Percentiles rank a stretch among this genome's conserved stretches.
Conservation (phyloP, 192 early-diverging fungal genomes). For the Coemansia sp. region DNA sequence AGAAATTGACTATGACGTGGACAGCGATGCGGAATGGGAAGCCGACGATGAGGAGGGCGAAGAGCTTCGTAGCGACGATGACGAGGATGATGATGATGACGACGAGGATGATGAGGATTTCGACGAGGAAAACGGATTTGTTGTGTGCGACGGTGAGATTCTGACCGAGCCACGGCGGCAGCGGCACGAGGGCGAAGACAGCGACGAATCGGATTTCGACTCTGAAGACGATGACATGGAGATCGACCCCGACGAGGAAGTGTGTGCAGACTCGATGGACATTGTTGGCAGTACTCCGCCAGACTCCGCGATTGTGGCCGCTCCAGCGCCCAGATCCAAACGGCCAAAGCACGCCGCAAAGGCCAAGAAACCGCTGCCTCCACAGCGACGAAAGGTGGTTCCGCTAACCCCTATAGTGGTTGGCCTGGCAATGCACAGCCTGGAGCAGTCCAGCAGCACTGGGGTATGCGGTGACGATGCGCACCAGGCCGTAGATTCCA, state of each 20-base stretch:
- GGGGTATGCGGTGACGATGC: background rate
- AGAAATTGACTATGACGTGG: conserved; percentile 77
- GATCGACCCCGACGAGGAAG: conserved; percentile 35
- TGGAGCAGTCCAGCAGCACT: background rate
- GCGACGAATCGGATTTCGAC: conserved; percentile 21
- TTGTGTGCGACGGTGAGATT: conserved; percentile 64
- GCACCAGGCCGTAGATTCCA: background rate
- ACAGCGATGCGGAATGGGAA: conserved; percentile 91
- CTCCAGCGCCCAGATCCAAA: background rate
- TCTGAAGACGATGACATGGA: conserved; percentile 48
- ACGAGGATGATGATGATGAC: conserved; percentile 32
- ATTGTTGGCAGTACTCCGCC: conserved; percentile 13
- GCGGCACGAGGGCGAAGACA: conserved; percentile 10
- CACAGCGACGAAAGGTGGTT: conserved; percentile 23
- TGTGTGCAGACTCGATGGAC: conserved; percentile 21
- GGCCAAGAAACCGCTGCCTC: conserved; percentile 2
- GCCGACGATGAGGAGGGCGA: conserved; percentile 83
- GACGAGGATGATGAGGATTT: conserved; percentile 64
- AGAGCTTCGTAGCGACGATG: conserved; percentile 76
- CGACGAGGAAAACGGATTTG: conserved; percentile 83
- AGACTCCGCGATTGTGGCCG: conserved; percentile 15
- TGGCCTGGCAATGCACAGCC: conserved; percentile 13
- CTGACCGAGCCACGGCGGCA: background rate
- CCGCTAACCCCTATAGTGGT: conserved; percentile 39
- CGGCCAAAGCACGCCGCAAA: background rate